Evolutionary conservation across 108 stramenopile genomes (phyloP).

Genomic region (Conticribra weissflogii): DNA sequence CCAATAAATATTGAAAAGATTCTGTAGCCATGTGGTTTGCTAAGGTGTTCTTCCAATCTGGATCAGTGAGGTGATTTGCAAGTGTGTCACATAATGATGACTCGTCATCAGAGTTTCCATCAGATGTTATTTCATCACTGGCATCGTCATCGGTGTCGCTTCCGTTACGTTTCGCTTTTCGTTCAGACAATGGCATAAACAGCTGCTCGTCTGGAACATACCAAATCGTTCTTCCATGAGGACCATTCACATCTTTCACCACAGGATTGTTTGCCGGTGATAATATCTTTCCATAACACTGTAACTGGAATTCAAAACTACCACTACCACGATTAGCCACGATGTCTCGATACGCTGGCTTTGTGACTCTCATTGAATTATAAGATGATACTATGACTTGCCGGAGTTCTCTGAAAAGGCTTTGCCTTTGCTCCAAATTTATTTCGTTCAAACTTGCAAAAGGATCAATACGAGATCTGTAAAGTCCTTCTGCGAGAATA

Average conservation of each 20-base stretch:
- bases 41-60: constrained; percentile 62
- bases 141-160: constrained; percentile 8
- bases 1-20: constrained; percentile 40
- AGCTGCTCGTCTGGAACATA: constrained; percentile 74
- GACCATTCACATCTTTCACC: constrained; percentile 65
- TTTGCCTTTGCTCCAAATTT: constrained; percentile 32
- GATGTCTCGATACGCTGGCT: constrained; percentile 49
- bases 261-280: constrained; percentile 66
- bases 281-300: constrained; percentile 68
- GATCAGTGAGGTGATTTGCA: constrained; percentile 49
- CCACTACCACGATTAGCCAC: constrained; percentile 60
- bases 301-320: constrained; percentile 69
- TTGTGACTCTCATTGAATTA: constrained; percentile 61
- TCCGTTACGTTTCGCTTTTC: constrained; percentile 3
- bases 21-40: constrained; percentile 38
- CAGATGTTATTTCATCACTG: constrained; percentile 1
- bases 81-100: constrained; percentile 23
- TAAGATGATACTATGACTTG: constrained; percentile 62
- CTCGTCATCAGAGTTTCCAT: neutral
- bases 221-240: constrained; percentile 83
- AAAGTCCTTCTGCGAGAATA: constrained; percentile 83
- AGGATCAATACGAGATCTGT: constrained; percentile 75
- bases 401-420: constrained; percentile 56
- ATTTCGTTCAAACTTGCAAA: constrained; percentile 73
- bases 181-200: constrained; percentile 55